Base-by-base conservation (phyloP, 2,329 filamentous ascomycete genomes). In the Hymenoscyphus salicellus region DNA sequence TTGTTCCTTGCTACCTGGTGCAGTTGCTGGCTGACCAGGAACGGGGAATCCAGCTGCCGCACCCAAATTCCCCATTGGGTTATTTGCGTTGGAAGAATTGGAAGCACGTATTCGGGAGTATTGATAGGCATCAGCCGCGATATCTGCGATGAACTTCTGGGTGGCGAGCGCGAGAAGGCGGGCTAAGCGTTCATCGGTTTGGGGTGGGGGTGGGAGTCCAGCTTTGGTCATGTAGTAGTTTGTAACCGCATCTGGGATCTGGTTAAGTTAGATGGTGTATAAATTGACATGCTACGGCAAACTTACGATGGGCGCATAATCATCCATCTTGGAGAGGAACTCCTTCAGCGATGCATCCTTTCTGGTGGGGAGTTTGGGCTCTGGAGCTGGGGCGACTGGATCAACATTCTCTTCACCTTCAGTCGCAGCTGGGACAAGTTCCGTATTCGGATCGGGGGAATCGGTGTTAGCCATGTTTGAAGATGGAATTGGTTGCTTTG, bases 231-330 rank as follows among this genome's bases (percentile, higher is more conserved):
- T 91, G 80, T 99, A 99, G 83, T 98, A 97, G 77, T 96, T 89
- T 68, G 93, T 98, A 26, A 99, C 95, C 23, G 95, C 95, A 75
- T 99, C 95, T 56, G 95, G 95, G 72, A 99, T 98, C 92, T 97
- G 72, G 11, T 52, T 11, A n/a, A 8, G 41, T 71, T 61, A 69
- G 66, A 63, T 41, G 33, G 26, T 20, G 17, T 6, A 30, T 16
- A 66, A 30, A 32, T 28, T 61, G 36, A 26, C 3, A 33, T 38
- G 52, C 52, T 30, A 16, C 30, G 16, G 6, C 2, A 46, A 62
- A 80, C 90, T 69, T 84, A 97, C 93, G 74, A 99, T 97, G 11
- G 95, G 95, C 66, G 95, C 93, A 79, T 95, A 98, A 74, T 99
- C 95, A 76, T 99, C 95, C 89, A 99, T 98, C 83, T 97, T 97